These are phyloP conservation scores for Pythium scleroteichum DNA, from an alignment of 352 stramenopile species.

Conservation along the genomic window DNA sequence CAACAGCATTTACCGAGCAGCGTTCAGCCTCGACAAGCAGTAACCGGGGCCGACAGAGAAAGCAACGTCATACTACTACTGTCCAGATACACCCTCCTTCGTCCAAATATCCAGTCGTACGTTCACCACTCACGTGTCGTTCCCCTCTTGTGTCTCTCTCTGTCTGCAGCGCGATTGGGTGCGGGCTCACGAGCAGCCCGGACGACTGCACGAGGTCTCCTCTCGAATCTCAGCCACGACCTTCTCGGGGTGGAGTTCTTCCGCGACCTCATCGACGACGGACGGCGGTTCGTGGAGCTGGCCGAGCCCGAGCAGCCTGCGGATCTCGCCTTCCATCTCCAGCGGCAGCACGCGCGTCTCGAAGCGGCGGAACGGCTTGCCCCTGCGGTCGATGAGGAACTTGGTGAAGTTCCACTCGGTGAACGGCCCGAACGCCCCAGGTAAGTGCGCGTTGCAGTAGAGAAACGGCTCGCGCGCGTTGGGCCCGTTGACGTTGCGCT, in stretches of 20 bases:
- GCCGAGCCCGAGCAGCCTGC: constrained; percentile 23
- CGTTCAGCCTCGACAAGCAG: constrained; percentile 52
- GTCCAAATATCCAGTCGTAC: constrained; percentile 1
- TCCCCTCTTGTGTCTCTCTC: not conserved
- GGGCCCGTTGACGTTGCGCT: constrained; percentile 73
- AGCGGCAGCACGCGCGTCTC: constrained; percentile 35
- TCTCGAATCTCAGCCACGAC: not conserved
- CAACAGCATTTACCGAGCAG: constrained; percentile 85
- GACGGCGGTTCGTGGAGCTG: not conserved
- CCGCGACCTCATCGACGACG: not conserved
- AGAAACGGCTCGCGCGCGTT: constrained; percentile 62
- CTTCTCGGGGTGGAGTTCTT: not conserved
- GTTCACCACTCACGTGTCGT: not conserved
- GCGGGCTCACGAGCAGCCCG: not conserved
- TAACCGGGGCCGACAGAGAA: not conserved
- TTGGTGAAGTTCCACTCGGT: constrained; percentile 80
- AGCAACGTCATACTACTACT: not conserved
- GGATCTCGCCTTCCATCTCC: constrained; percentile 44
- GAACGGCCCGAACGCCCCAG: constrained; percentile 34
- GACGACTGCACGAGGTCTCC: not conserved
- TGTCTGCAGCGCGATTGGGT: not conserved
- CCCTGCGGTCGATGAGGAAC: constrained; percentile 54
- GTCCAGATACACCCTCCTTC: not conserved
- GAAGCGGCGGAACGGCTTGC: constrained; percentile 41
- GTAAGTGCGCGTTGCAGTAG: constrained; percentile 59